Evolutionary conservation across 257 asterid genomes (phyloP).

Genomic region (Solanum verrucosum): DNA sequence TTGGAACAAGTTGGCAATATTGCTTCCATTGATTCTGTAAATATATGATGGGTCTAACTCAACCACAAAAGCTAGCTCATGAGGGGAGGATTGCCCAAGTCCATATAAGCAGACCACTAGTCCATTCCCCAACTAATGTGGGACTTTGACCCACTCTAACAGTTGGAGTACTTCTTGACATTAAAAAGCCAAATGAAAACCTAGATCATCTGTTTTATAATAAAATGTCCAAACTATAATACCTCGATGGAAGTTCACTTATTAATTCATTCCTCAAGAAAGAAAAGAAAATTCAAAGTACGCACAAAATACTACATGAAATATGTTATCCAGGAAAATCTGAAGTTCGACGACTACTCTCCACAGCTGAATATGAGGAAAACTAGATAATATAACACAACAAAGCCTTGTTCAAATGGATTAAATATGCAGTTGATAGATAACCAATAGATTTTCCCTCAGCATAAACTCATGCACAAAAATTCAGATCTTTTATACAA

Average conservation of each 20-base stretch:
- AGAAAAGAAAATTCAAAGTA: neutral
- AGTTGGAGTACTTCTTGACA: neutral
- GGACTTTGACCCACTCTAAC: no score
- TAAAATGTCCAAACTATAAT: neutral
- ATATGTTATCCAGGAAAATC: neutral
- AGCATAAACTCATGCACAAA: neutral
- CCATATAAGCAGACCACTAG: no score
- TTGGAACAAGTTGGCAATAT: no score
- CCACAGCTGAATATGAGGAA: neutral
- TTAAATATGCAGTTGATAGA: neutral
- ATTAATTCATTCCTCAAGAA: neutral
- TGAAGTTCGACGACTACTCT: neutral
- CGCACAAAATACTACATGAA: neutral
- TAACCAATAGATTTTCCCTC: neutral
- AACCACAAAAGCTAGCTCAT: no score
- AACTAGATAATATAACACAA: neutral
- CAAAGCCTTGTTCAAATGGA: neutral
- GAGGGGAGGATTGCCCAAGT: no score
- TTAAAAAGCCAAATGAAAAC: neutral
- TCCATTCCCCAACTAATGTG: no score
- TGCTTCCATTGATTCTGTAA: no score
- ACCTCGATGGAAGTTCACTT: neutral
- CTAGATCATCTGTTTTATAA: neutral
- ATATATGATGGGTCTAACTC: no score
- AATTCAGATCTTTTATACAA: neutral